Base-by-base conservation (phyloP, 345 rosid genomes). In the Passiflora organensis region DNA sequence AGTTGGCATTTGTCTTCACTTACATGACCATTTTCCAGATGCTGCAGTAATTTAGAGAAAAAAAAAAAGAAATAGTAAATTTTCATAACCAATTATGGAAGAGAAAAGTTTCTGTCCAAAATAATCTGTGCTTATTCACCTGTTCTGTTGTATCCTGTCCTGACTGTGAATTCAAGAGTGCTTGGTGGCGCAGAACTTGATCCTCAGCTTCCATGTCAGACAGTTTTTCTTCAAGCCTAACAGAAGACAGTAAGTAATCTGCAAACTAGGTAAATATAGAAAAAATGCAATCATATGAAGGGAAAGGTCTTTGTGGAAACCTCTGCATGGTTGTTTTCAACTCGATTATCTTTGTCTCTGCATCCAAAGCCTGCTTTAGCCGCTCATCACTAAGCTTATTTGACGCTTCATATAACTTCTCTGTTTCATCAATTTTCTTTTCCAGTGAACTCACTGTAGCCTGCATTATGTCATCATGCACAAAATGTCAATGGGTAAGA, bases 341-440 rank as follows among this genome's bases (percentile, higher is more conserved):
- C 66, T 85, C 82, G 51, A 65, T 78, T 56, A 89, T 75, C 72
- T 85, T 94, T 32, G 95, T 79, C 69, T 89, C 97, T 19, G 97
- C 95, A 10, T 89, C 95, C 76, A 80, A 53, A 38, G 95, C 91
- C 79, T 86, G 99, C 74, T 82, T 83, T 64, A 93, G 62, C 63
- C 99, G 78, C 75, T 89, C 97, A 71, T 86, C 96, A 63, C 99
- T 87, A n/a, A n/a, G n/a, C n/a, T n/a, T n/a, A n/a, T n/a, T n/a
- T n/a, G n/a, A n/a, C n/a, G n/a, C n/a, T n/a, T n/a, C n/a, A n/a
- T n/a, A n/a, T 24, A 85, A 84, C 54, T 76, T 86, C 72, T 91
- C 91, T 2, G 96, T 87, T 71, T 81, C 99, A 69, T 82, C 96
- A 59, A 93, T 83, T 75, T 83, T 84, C 74, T 59, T 71, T 72